These are phyloP conservation scores for Pyrenophora graminea DNA, from an alignment of 2,329 filamentous ascomycete species.

Conservation along the genomic window DNA sequence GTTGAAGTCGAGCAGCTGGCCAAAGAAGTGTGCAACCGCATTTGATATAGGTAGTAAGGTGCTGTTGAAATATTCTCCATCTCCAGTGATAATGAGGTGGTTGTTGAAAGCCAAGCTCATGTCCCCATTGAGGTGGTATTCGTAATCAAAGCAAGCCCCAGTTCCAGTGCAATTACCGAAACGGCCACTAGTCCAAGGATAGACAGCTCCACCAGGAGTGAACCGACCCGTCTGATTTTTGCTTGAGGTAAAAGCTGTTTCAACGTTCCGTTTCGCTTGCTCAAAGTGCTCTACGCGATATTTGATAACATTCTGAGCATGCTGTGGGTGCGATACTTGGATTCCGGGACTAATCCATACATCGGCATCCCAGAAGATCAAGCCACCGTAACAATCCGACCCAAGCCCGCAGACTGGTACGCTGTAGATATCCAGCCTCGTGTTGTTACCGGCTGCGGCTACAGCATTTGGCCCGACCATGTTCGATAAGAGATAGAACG, in stretches of 20 bases:
- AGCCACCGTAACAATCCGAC: slow-evolving; percentile 69
- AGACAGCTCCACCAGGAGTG: slow-evolving; percentile 63
- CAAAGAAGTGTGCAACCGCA: slow-evolving; percentile 65
- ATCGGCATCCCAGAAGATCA: slow-evolving; percentile 69
- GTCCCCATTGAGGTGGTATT: slow-evolving; percentile 73
- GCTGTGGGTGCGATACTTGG: slow-evolving; percentile 65
- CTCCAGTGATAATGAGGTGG: slow-evolving; percentile 64
- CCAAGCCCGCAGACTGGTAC: slow-evolving; percentile 70
- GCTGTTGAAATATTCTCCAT: slow-evolving; percentile 59
- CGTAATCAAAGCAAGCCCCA: slow-evolving; percentile 69
- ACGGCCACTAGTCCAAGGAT: slow-evolving; percentile 69
- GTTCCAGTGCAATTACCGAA: slow-evolving; percentile 69
- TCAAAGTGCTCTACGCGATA: slow-evolving; percentile 63
- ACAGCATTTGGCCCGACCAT: slow-evolving; percentile 60
- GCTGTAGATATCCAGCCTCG: slow-evolving; percentile 63
- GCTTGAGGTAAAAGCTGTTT: slow-evolving; percentile 60
- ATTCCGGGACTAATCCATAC: slow-evolving; percentile 72
- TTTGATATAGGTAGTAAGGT: slow-evolving; percentile 67
- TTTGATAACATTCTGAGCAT: slow-evolving; percentile 66
- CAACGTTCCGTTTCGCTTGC: slow-evolving; percentile 65
- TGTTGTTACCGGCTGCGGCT: slow-evolving; percentile 52
- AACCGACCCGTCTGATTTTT: slow-evolving; percentile 64
- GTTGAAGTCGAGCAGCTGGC: slow-evolving; percentile 64
- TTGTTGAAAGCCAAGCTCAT: slow-evolving; percentile 67
- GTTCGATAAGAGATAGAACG: slow-evolving; percentile 62